phyloP scores from a whole-genome alignment of 805 yeast genomes.

The Tetrapisispora pingtungensis region DNA sequence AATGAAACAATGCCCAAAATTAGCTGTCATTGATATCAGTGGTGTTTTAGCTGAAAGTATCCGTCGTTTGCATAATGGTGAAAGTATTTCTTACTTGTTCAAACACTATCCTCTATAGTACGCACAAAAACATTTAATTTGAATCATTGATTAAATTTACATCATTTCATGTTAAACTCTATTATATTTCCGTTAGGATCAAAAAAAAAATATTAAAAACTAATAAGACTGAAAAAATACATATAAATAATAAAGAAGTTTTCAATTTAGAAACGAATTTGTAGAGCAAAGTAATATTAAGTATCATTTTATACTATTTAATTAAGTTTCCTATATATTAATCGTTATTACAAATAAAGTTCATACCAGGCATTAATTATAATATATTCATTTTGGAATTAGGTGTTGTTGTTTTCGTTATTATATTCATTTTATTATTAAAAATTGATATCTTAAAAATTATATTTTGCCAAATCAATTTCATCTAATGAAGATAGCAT shows the following conservation, averaged over 20 bases:
- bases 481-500: constrained; percentile 41
- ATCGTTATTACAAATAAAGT: background rate
- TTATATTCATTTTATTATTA: background rate
- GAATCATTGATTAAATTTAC: background rate
- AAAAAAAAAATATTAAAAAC: too few relatives aligned
- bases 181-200: background rate
- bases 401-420: too few relatives aligned
- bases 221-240: background rate
- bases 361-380: background rate
- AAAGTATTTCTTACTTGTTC: constrained; percentile 68
- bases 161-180: background rate
- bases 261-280: background rate
- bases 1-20: constrained; percentile 39
- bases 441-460: constrained; percentile 24
- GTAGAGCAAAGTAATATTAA: background rate
- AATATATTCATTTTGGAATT: background rate
- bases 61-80: constrained; percentile 92
- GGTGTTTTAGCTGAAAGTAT: constrained; percentile 89
- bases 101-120: constrained; percentile 26
- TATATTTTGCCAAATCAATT: constrained; percentile 41
- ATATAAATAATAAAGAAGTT: background rate
- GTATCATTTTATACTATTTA: background rate
- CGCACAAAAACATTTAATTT: background rate
- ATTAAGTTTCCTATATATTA: background rate
- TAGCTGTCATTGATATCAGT: constrained; percentile 75